These are phyloP conservation scores for Peltaster fructicola DNA, from an alignment of 2,329 filamentous ascomycete genomes.

Conservation along the genomic window DNA sequence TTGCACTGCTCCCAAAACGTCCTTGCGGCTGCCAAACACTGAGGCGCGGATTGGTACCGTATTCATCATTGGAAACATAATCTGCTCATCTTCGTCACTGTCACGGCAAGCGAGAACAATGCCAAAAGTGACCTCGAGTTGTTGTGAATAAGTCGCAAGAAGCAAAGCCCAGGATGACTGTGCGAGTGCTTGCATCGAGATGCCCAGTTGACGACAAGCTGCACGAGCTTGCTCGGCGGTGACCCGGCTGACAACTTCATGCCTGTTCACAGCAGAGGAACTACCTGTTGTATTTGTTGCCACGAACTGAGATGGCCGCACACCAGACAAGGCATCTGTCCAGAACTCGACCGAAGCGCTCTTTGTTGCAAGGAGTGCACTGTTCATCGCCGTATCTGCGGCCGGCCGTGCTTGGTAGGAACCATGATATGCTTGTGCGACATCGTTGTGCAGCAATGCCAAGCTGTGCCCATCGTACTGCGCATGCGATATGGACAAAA, in stretches of 20 bases:
- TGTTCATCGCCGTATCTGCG: too few species aligned
- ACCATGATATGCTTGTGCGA: conserved; percentile 44
- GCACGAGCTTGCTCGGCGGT: conserved; percentile 25
- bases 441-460: conserved; percentile 51
- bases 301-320: conserved; percentile 19
- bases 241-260: conserved; percentile 30
- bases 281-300: conserved; percentile 2
- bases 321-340: conserved; percentile 45
- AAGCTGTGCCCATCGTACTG: conserved; percentile 85
- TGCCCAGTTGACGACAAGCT: conserved; percentile 47
- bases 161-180: conserved; percentile 61
- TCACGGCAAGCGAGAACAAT: conserved; percentile 75
- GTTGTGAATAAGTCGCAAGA: conserved; percentile 43
- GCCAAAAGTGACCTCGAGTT: conserved; percentile 65
- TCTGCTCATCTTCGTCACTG: conserved; percentile 43
- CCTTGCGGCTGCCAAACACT: conserved; percentile 46
- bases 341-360: conserved; percentile 56
- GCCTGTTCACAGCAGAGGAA: conserved; percentile 20
- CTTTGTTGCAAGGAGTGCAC: too few species aligned
- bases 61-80: conserved; percentile 86
- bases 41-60: conserved; percentile 60
- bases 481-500: conserved; percentile 66
- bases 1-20: conserved; percentile 59
- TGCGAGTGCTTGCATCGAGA: conserved; percentile 62
- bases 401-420: too few species aligned